Evolutionary conservation across 1,284 basidiomycete genomes (phyloP).

Genomic region (Moesziomyces sp.): DNA sequence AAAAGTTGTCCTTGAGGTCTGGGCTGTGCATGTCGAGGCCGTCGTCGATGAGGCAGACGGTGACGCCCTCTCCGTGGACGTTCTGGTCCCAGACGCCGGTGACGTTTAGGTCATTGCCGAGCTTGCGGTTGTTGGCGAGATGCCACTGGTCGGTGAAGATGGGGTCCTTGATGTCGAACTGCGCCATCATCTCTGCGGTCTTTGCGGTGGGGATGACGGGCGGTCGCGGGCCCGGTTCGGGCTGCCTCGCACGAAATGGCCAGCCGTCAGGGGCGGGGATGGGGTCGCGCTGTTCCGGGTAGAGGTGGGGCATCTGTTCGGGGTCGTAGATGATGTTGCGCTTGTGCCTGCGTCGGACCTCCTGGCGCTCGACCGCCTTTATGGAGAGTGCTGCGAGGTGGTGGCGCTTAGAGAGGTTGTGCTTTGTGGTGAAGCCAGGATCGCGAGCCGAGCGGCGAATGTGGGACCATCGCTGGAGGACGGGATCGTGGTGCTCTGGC

Average conservation of each 20-base stretch:
- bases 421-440: conserved; percentile 25
- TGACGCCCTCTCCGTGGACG: conserved; percentile 85
- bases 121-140: conserved; percentile 64
- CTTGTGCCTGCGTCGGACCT: conserved; percentile 60
- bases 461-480: conserved; percentile 71
- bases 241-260: conserved; percentile 30
- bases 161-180: conserved; percentile 83
- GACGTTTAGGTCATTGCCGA: conserved; percentile 81
- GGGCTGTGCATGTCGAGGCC: conserved; percentile 89
- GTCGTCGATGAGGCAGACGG: conserved; percentile 92
- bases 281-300: conserved; percentile 51
- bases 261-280: conserved; percentile 38
- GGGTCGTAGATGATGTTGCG: conserved; percentile 65
- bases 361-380: conserved; percentile 62
- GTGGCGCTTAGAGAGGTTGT: conserved; percentile 45
- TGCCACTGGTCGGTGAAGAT: conserved; percentile 93
- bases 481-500: conserved; percentile 65
- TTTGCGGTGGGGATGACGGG: conserved; percentile 42
- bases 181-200: conserved; percentile 43
- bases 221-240: conserved; percentile 45
- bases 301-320: conserved; percentile 56
- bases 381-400: conserved; percentile 50
- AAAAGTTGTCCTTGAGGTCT: conserved; percentile 90
- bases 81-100: conserved; percentile 86
- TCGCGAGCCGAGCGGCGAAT: conserved; percentile 31